Evolutionary conservation across 768 basidiomycete genomes (phyloP), one percentile per base, ranked within the genome.

Genomic region (Lactifluus volemus): DNA sequence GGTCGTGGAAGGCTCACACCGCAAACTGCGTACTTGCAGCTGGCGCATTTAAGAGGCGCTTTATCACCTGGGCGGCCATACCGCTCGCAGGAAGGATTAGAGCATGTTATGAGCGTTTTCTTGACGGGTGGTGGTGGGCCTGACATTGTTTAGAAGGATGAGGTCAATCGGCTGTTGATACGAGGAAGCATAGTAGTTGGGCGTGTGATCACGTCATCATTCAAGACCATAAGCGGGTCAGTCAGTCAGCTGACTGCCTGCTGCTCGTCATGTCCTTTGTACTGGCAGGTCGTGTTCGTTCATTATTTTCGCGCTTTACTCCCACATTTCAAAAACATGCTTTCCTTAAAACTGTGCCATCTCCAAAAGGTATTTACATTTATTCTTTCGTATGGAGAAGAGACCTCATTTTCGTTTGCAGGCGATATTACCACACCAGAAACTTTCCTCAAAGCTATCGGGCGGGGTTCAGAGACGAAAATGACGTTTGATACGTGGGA

Each of bases 391-490:
- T 4, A 21, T 32, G 9, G 15, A 11, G 7, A 12, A 4, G 3
- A 19, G 41, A 2, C 11, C 41, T 49, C 29, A 58, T 41, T 42
- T 39, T 34, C 42, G 25, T 44, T 47, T 47, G 60, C 70, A 85
- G 84, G 77, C 39, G 63, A 72, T n/a, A 79, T 88, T 62, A 63
- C 69, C 19, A 81, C 83, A 3, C 81, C 88, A 6, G 73, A 74
- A 34, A 84, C 80, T 30, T 90, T 93, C 66, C 76, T 93, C 65
- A 81, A 81, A 60, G 80, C 84, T 30, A 89, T 93, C 64, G 90
- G 91, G 21, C 79, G 91, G 29, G 77, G 77, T 7, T 73, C 79
- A 3, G 84, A 88, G 41, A 83, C 78, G 1, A 91, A 91, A 71
- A 63, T 90, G 34, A 74, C 78, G 3, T 71, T 79, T 11, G 83